phyloP scores from a whole-genome alignment of 2,329 filamentous ascomycete species.

The Akanthomyces lecanii region DNA sequence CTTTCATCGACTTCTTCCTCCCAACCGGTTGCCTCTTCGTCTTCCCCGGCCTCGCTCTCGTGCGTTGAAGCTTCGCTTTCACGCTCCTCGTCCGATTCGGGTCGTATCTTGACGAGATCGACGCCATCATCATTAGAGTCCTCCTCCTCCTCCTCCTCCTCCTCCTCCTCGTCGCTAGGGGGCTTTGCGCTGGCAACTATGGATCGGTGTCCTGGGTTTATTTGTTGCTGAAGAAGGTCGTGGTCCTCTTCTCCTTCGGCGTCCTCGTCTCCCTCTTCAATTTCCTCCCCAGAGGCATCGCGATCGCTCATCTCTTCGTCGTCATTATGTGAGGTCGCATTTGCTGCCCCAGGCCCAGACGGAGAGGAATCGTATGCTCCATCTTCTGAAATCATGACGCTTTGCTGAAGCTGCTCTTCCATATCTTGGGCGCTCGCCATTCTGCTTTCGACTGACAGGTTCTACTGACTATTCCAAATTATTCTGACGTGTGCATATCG shows the following conservation, averaged over 20 bases:
- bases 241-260: conserved; percentile 41
- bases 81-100: conserved; percentile 41
- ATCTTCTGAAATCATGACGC: conserved; percentile 48
- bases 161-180: conserved; percentile 20
- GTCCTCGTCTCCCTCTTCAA: conserved; percentile 37
- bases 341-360: conserved; percentile 8
- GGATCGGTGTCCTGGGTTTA: conserved; percentile 15
- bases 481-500: conserved; percentile 30
- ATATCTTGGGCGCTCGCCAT: conserved; percentile 52
- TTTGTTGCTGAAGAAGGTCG: conserved; percentile 27
- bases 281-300: conserved; percentile 39
- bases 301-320: conserved; percentile 36
- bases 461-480: conserved; percentile 11
- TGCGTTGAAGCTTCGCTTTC: conserved; percentile 33
- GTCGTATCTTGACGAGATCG: conserved; percentile 53
- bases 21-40: conserved; percentile 36
- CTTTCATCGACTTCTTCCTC: conserved; percentile 55
- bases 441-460: conserved; percentile 25
- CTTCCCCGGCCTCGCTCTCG: conserved; percentile 38
- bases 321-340: conserved; percentile 29
- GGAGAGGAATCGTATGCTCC: conserved; percentile 35
- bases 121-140: conserved; percentile 52
- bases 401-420: conserved; percentile 56
- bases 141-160: conserved; percentile 30
- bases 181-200: conserved; percentile 8